These are phyloP conservation scores for Auricularia sp. DNA, from an alignment of 768 basidiomycete genomes.

Conservation along the genomic window DNA sequence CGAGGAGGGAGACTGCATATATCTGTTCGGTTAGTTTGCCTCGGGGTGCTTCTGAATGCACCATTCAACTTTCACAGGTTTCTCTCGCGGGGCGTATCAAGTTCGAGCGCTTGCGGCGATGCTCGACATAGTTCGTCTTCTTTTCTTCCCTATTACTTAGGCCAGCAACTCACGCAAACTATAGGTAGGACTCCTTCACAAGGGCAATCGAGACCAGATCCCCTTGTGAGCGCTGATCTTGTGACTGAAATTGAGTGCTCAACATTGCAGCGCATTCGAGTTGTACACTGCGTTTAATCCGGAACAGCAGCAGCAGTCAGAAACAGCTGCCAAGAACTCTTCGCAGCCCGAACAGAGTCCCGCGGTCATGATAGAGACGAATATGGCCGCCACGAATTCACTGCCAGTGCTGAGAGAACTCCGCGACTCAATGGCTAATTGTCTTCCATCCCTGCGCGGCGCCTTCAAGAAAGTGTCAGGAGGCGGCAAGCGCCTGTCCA, in stretches of 20 bases:
- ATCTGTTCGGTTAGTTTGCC: slow-evolving; percentile 26
- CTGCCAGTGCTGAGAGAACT: slow-evolving; percentile 4
- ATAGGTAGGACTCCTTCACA: slow-evolving; percentile 33
- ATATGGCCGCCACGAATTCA: too few relatives aligned
- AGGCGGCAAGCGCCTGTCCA: too few relatives aligned
- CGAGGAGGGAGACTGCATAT: slow-evolving; percentile 29
- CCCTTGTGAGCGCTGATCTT: slow-evolving; percentile 22
- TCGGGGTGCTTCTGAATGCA: neutral
- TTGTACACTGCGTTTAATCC: slow-evolving; percentile 19
- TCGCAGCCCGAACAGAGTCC: too few relatives aligned
- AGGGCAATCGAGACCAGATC: slow-evolving; percentile 33
- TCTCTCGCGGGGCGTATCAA: slow-evolving; percentile 8
- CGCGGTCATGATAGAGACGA: too few relatives aligned
- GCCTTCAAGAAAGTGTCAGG: too few relatives aligned
- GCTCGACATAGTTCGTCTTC: slow-evolving; percentile 25
- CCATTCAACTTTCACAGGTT: neutral
- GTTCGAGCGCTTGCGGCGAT: slow-evolving; percentile 28
- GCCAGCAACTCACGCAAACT: too few relatives aligned
- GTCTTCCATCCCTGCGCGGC: too few relatives aligned
- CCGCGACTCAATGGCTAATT: too few relatives aligned
- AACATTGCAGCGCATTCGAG: slow-evolving; percentile 26
- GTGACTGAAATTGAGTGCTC: neutral
- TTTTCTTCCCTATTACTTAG: too few relatives aligned
- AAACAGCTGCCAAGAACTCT: too few relatives aligned
- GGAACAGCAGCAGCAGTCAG: too few relatives aligned